Evolutionary conservation across 352 stramenopile genomes (phyloP).

Genomic region (Aphanomyces invadans): DNA sequence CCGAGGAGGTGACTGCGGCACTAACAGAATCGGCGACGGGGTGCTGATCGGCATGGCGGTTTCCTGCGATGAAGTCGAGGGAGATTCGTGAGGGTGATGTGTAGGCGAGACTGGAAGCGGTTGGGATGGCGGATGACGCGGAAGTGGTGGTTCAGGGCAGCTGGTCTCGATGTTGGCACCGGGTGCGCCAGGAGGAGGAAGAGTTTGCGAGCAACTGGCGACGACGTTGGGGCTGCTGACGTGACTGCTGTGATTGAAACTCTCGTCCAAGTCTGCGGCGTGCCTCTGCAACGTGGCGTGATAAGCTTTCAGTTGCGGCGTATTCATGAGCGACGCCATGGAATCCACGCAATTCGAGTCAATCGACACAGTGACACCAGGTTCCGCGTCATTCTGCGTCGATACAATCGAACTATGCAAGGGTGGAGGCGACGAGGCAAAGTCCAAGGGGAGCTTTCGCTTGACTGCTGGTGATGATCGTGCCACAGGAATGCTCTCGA

Average conservation of each 20-base stretch:
- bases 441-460: constrained; percentile 19
- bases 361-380: too few species aligned
- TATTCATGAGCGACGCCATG: neutral
- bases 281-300: neutral
- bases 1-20: constrained; percentile 14
- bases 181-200: too few species aligned
- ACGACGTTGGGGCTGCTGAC: too few species aligned
- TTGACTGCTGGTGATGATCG: neutral
- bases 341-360: too few species aligned
- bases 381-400: neutral
- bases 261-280: neutral
- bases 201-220: too few species aligned
- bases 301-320: neutral
- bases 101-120: too few species aligned
- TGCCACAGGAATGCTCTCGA: constrained; percentile 14
- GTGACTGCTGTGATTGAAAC: neutral
- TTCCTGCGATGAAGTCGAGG: neutral
- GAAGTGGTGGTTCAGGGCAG: too few species aligned
- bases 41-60: neutral
- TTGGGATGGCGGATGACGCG: neutral
- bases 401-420: neutral
- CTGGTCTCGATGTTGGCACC: too few species aligned
- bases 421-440: constrained; percentile 14
- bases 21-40: neutral
- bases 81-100: too few species aligned